These are phyloP conservation scores for Ophiostoma pallidulum DNA, from an alignment of 2,329 filamentous ascomycete genomes.

Conservation along the genomic window DNA sequence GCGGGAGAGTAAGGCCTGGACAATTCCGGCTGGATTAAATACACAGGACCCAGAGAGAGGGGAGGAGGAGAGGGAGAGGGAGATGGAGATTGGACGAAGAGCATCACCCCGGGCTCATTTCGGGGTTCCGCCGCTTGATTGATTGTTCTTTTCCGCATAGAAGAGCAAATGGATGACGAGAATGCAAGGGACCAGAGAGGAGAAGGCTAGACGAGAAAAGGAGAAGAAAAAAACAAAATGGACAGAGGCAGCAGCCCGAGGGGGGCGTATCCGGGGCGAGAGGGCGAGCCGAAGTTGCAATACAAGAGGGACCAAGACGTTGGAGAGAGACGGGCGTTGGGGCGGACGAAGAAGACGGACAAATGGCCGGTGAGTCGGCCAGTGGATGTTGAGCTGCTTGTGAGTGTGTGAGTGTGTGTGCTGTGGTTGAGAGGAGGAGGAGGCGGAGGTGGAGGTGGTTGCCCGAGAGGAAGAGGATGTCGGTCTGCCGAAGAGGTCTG, in stretches of 20 bases:
- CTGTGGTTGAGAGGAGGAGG: not conserved
- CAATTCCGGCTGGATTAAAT: too few relatives aligned
- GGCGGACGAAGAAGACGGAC: not conserved
- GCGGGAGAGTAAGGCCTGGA: too few relatives aligned
- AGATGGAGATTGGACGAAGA: too few relatives aligned
- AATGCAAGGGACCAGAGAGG: too few relatives aligned
- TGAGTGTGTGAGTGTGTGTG: conserved; percentile 1
- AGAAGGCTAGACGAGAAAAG: too few relatives aligned
- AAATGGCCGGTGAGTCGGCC: conserved; percentile 1
- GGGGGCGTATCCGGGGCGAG: not conserved
- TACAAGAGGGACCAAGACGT: not conserved
- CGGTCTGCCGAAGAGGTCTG: not conserved
- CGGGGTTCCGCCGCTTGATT: too few relatives aligned
- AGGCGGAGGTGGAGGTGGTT: not conserved
- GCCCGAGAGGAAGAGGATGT: not conserved
- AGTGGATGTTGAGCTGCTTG: not conserved
- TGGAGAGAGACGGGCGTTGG: not conserved
- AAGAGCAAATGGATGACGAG: too few relatives aligned
- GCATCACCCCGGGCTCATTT: too few relatives aligned
- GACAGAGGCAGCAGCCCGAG: too few relatives aligned
- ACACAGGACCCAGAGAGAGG: too few relatives aligned
- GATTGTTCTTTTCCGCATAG: too few relatives aligned
- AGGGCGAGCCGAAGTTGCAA: not conserved
- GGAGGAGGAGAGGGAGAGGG: too few relatives aligned
- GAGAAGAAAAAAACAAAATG: not conserved